Evolutionary conservation across 495 filamentous ascomycete genomes (phyloP).

Genomic region (Neurospora cerealis): DNA sequence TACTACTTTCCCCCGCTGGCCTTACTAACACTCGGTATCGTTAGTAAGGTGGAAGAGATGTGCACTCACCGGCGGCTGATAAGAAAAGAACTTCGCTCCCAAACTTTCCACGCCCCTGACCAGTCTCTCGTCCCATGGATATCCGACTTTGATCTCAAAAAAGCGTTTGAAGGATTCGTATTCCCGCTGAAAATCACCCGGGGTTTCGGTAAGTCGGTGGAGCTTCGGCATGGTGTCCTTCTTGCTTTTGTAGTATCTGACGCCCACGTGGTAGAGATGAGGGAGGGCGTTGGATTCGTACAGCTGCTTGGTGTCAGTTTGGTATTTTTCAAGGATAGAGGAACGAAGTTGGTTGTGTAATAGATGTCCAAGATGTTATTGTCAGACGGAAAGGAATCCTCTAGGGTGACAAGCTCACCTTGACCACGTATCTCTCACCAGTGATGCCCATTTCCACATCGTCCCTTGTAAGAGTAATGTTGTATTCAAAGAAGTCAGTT

Average conservation of each 20-base stretch:
- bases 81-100: slow-evolving; percentile 16
- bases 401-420: slow-evolving; percentile 14
- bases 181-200: slow-evolving; percentile 22
- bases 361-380: not conserved
- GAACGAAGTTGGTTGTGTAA: not conserved
- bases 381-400: not conserved
- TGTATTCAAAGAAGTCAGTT: slow-evolving; percentile 24
- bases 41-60: not conserved
- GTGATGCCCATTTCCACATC: slow-evolving; percentile 12
- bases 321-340: not conserved
- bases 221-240: slow-evolving; percentile 15
- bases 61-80: slow-evolving; percentile 28
- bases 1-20: not conserved
- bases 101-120: slow-evolving; percentile 2
- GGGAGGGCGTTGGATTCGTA: slow-evolving; percentile 38
- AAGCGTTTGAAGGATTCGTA: slow-evolving; percentile 41
- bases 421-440: slow-evolving; percentile 23
- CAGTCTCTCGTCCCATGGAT: slow-evolving; percentile 45
- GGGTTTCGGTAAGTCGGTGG: slow-evolving; percentile 14
- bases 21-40: too few species aligned
- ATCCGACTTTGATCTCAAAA: slow-evolving; percentile 46
- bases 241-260: slow-evolving; percentile 25
- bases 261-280: slow-evolving; percentile 29
- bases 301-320: slow-evolving; percentile 20
- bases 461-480: slow-evolving; percentile 19